These are phyloP conservation scores for Aspergillus japonicus DNA, from an alignment of 2,329 filamentous ascomycete genomes.

Conservation along the genomic window DNA sequence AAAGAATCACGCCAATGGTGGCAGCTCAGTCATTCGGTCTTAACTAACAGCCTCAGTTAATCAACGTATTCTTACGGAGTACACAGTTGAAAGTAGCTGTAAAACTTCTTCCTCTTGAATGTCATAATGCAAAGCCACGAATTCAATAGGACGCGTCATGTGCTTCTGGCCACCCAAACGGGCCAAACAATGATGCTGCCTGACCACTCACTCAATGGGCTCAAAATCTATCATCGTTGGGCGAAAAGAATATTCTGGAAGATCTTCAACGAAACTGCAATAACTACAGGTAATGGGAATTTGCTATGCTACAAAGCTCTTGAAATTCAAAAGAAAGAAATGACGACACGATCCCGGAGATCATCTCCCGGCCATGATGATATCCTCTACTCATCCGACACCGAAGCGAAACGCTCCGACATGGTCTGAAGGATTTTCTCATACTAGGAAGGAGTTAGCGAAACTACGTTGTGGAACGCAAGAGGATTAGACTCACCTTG, in stretches of 20 bases:
- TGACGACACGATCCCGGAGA: neutral
- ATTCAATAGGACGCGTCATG: constrained; percentile 17
- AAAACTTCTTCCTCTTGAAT: no score
- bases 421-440: constrained; percentile 87
- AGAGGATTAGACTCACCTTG: constrained; percentile 61
- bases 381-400: constrained; percentile 78
- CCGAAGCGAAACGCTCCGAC: constrained; percentile 95
- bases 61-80: no score
- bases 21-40: neutral
- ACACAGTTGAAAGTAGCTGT: no score
- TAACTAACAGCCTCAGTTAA: no score
- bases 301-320: constrained; percentile 33
- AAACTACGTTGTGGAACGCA: constrained; percentile 1
- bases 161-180: constrained; percentile 17
- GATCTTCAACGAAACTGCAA: constrained; percentile 14
- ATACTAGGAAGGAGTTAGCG: constrained; percentile 63
- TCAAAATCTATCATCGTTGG: neutral
- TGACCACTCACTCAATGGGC: neutral
- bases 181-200: constrained; percentile 15
- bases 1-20: neutral
- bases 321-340: constrained; percentile 20
- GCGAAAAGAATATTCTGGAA: constrained; percentile 2
- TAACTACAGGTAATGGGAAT: constrained; percentile 38
- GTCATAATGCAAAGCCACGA: neutral
- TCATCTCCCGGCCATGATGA: neutral